Percentiles rank a stretch among this genome's conserved stretches.
Evolutionary conservation across 1,139 yeast species (phyloP).

Genomic region (Pneumocystis canis): DNA sequence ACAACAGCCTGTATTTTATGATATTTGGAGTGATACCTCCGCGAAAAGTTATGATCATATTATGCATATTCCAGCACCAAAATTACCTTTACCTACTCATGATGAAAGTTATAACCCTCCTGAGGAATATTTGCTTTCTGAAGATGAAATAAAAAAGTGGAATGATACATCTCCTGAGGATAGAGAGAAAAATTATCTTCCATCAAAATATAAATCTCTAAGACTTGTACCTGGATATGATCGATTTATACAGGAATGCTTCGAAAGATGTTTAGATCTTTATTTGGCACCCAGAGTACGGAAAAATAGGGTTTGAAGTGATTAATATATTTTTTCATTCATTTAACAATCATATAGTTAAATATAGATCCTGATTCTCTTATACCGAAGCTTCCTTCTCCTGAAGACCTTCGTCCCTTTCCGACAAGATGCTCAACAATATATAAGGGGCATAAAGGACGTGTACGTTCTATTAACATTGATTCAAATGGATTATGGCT

Average conservation of each 20-base stretch:
- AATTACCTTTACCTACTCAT: conserved; percentile 86
- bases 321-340: too few relatives aligned
- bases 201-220: conserved; percentile 65
- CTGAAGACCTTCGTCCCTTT: conserved; percentile 94
- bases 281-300: conserved; percentile 95
- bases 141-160: conserved; percentile 67
- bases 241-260: conserved; percentile 73
- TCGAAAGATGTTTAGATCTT: conserved; percentile 84
- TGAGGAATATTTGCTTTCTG: conserved; percentile 70
- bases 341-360: conserved; percentile 32
- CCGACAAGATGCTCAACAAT: conserved; percentile 81
- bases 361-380: conserved; percentile 92
- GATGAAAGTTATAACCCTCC: conserved; percentile 98
- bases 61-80: conserved; percentile 90
- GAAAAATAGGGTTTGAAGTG: conserved; percentile 33
- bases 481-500: conserved; percentile 89
- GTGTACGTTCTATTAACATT: conserved; percentile 65
- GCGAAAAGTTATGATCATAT: conserved; percentile 44
- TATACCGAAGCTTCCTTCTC: conserved; percentile 92
- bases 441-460: conserved; percentile 70
- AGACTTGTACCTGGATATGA: conserved; percentile 90
- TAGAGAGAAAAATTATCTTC: conserved; percentile 42
- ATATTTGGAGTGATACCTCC: conserved; percentile 63
- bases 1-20: conserved; percentile 31
- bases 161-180: conserved; percentile 58